Conservation (phyloP, 768 basidiomycete genomes). For the Suillus lakei region DNA sequence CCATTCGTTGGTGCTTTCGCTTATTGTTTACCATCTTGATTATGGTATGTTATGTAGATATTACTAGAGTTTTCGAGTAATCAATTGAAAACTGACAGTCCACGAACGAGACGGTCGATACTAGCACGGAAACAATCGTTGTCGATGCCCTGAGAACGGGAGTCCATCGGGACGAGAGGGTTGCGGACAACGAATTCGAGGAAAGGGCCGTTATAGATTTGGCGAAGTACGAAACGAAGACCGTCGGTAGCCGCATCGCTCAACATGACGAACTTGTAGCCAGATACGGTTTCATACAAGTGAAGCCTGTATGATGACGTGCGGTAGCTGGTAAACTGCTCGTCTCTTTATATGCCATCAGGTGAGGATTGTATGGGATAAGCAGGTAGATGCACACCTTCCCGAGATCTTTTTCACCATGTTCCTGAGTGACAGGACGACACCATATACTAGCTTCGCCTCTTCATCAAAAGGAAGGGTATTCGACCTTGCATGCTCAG, state of each 20-base stretch:
- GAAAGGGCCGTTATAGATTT: conserved; percentile 93
- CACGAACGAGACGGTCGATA: conserved; percentile 75
- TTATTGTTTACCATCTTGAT: conserved; percentile 11
- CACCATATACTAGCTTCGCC: conserved; percentile 95
- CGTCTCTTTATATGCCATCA: conserved; percentile 60
- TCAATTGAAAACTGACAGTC: conserved; percentile 51
- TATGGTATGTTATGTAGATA: conserved; percentile 23
- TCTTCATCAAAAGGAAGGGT: conserved; percentile 95
- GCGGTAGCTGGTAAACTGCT: conserved; percentile 87
- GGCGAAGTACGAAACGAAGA: conserved; percentile 79
- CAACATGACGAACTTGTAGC: conserved; percentile 95
- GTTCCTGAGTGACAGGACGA: conserved; percentile 86
- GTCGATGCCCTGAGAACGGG: conserved; percentile 83
- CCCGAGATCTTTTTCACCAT: conserved; percentile 96
- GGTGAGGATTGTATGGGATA: conserved; percentile 1
- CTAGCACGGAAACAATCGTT: conserved; percentile 89
- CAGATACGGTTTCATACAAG: conserved; percentile 87
- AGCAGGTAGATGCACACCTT: conserved; percentile 50
- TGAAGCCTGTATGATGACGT: conserved; percentile 95
- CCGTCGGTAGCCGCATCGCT: conserved; percentile 87
- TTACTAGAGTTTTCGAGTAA: conserved; percentile 9
- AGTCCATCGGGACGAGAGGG: conserved; percentile 85
- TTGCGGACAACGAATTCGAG: conserved; percentile 93
- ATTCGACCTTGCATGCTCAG: conserved; percentile 38
- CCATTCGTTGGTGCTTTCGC: conserved; percentile 14